Evolutionary conservation across 768 basidiomycete genomes (phyloP).

Genomic region (Mycena capillaripes): DNA sequence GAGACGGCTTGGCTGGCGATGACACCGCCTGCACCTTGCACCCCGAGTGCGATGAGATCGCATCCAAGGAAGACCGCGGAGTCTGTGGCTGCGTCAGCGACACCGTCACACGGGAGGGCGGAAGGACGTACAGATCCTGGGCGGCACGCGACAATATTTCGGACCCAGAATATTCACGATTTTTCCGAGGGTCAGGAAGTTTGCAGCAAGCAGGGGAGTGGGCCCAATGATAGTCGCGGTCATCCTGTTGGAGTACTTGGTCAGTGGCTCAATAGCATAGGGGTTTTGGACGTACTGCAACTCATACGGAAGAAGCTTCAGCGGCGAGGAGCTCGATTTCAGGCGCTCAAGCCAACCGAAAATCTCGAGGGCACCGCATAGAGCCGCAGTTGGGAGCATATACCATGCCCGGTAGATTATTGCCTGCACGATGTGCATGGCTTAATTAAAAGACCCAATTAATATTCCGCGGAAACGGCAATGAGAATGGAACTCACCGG

Average conservation of each 20-base stretch:
- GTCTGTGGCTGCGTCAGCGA: no score
- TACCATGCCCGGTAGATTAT: not conserved
- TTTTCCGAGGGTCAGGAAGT: constrained; percentile 34
- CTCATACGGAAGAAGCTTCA: not conserved
- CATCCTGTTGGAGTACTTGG: not conserved
- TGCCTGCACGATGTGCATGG: not conserved
- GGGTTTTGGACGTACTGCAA: not conserved
- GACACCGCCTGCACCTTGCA: constrained; percentile 64
- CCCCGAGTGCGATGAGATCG: constrained; percentile 58
- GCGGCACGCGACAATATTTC: constrained; percentile 52
- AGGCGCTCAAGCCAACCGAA: not conserved
- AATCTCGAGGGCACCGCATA: not conserved
- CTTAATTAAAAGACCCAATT: not conserved
- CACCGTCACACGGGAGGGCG: constrained; percentile 43
- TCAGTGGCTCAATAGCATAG: not conserved
- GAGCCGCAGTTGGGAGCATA: not conserved
- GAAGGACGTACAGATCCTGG: constrained; percentile 47
- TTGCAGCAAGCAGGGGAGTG: not conserved
- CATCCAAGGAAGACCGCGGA: not conserved
- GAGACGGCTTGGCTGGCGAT: constrained; percentile 42
- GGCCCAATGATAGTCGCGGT: not conserved
- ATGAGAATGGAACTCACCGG: no score
- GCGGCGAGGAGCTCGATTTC: not conserved
- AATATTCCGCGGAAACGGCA: not conserved
- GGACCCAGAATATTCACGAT: constrained; percentile 50